Evolutionary conservation across 768 basidiomycete species (phyloP).

Genomic region (Filobasidium wieringae): DNA sequence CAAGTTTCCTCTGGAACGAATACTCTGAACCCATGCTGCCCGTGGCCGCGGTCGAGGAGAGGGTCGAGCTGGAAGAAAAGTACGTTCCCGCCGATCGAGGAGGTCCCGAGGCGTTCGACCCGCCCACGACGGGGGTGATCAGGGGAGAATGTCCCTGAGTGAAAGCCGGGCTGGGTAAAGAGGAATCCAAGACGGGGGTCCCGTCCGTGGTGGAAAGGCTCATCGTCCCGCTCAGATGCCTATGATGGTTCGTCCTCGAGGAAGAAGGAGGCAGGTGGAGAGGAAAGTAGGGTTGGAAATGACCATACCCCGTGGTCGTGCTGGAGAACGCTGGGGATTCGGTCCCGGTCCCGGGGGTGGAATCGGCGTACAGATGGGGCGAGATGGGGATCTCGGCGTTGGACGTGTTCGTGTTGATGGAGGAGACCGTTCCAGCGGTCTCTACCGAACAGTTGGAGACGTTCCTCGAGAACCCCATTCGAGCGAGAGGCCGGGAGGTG

Average conservation of each 20-base stretch:
- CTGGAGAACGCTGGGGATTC: no score
- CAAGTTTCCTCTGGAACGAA: neutral
- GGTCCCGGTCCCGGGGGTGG: no score
- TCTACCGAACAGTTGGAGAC: no score
- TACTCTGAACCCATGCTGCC: neutral
- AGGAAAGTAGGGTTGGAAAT: neutral
- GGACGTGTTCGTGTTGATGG: neutral
- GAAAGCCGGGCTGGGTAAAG: conserved; percentile 3
- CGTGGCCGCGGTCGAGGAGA: no score
- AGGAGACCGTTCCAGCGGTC: no score
- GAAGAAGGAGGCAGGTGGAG: no score
- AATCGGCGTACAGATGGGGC: conserved; percentile 1
- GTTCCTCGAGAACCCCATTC: neutral
- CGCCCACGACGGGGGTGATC: neutral
- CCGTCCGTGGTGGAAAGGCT: no score
- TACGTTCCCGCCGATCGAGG: no score
- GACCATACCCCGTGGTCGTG: no score
- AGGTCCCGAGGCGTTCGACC: neutral
- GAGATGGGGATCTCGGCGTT: neutral
- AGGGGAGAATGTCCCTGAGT: conserved; percentile 2
- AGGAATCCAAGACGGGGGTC: conserved; percentile 6
- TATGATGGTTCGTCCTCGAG: neutral
- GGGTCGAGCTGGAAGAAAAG: neutral
- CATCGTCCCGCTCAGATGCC: neutral
- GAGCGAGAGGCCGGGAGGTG: neutral